Evolutionary conservation across 192 early-diverging fungal genomes (phyloP).

Genomic region (Spizellomyces punctatus): DNA sequence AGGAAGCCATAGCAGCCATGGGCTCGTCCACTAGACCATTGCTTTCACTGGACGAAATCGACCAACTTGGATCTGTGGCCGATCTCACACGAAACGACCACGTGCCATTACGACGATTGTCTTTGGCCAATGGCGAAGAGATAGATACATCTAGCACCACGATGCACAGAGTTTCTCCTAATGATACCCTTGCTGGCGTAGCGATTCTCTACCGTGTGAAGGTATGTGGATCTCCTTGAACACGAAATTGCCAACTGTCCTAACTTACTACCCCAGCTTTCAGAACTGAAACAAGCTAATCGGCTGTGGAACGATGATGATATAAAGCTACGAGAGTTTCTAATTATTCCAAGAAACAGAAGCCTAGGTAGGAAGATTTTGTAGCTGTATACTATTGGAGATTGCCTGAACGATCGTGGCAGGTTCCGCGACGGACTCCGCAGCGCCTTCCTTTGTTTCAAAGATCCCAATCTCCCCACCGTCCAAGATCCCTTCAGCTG

Average conservation of each 20-base stretch:
- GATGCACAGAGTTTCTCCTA: background rate
- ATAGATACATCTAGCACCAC: background rate
- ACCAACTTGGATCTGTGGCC: background rate
- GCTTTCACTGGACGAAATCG: background rate
- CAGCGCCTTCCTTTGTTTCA: too few relatives aligned
- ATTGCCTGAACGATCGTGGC: too few relatives aligned
- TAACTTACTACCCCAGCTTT: background rate
- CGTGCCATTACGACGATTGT: constrained; percentile 1
- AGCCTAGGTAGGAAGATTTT: background rate
- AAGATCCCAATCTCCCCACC: too few relatives aligned
- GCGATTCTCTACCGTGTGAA: constrained; percentile 1
- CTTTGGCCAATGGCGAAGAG: constrained; percentile 1
- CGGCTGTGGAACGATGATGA: constrained; percentile 13
- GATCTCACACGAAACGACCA: background rate
- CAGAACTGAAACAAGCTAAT: background rate
- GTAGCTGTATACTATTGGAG: background rate
- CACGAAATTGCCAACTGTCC: too few relatives aligned
- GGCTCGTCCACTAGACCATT: background rate
- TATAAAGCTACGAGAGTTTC: background rate
- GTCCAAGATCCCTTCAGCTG: background rate
- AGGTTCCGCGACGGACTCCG: too few relatives aligned
- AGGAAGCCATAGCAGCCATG: constrained; percentile 1
- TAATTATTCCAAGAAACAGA: background rate
- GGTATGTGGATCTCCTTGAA: background rate
- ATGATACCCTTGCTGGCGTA: constrained; percentile 7